Evolutionary conservation across 169 alveolate genomes (phyloP).

Genomic region (Cryptosporidium viatorum): DNA sequence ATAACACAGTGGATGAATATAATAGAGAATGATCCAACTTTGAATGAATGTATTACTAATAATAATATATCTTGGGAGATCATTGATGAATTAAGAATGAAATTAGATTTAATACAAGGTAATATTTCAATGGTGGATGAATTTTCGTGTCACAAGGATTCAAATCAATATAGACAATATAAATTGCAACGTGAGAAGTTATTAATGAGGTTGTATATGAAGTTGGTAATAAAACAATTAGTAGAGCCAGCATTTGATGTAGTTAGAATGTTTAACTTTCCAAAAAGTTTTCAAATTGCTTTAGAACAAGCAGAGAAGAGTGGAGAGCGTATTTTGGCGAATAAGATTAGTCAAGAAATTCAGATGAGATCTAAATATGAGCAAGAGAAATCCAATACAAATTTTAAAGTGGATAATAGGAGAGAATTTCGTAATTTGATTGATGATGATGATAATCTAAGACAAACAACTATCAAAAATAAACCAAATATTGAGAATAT

Average conservation of each 20-base stretch:
- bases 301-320: constrained; percentile 67
- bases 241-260: constrained; percentile 73
- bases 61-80: constrained; percentile 67
- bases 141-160: background rate
- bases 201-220: constrained; percentile 55
- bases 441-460: background rate
- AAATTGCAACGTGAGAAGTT: constrained; percentile 42
- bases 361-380: constrained; percentile 47
- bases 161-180: constrained; percentile 12
- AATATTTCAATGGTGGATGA: constrained; percentile 23
- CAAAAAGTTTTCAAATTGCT: constrained; percentile 70
- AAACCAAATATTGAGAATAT: background rate
- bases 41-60: constrained; percentile 65
- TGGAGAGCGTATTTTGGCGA: constrained; percentile 46
- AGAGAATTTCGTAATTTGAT: background rate
- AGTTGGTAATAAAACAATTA: constrained; percentile 38
- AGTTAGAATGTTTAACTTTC: constrained; percentile 41
- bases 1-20: constrained; percentile 62
- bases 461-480: background rate
- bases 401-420: background rate
- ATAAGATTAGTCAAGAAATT: constrained; percentile 32
- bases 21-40: constrained; percentile 47
- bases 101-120: constrained; percentile 11
- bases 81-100: constrained; percentile 44
- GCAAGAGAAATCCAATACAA: background rate